phyloP scores from a whole-genome alignment of 2,329 filamentous ascomycete species.

The Aplosporella prunicola region DNA sequence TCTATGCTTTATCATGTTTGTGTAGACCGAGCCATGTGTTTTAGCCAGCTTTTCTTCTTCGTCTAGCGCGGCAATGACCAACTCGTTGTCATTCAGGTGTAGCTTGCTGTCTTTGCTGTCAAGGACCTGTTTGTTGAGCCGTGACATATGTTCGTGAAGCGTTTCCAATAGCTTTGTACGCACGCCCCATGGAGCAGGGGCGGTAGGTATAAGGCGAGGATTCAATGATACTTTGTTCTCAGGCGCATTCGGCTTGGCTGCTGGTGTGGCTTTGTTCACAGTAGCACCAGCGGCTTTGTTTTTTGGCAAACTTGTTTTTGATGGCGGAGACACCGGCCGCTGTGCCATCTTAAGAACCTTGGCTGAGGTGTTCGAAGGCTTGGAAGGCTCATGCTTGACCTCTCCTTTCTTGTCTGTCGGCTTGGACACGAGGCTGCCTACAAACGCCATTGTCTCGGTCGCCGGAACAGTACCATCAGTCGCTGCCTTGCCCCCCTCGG shows the following conservation, averaged over 20 bases:
- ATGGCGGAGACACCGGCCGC: slow-evolving; percentile 13
- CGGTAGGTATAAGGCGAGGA: slow-evolving; percentile 52
- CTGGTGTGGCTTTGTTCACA: slow-evolving; percentile 12
- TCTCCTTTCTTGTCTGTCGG: no score
- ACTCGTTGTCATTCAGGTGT: slow-evolving; percentile 52
- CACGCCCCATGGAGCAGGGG: slow-evolving; percentile 30
- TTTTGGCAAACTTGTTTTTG: slow-evolving; percentile 10
- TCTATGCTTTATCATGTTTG: slow-evolving; percentile 73
- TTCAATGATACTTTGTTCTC: slow-evolving; percentile 46
- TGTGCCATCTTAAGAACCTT: slow-evolving; percentile 18
- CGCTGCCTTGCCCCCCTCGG: no score
- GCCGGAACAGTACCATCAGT: no score
- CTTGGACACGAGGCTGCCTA: no score
- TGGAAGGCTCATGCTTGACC: no score
- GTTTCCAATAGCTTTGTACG: slow-evolving; percentile 41
- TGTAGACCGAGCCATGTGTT: slow-evolving; percentile 62
- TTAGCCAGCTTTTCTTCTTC: slow-evolving; percentile 69
- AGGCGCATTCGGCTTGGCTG: slow-evolving; percentile 7
- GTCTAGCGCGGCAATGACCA: slow-evolving; percentile 61
- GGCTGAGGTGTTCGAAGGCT: no score
- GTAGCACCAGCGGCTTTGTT: slow-evolving; percentile 3
- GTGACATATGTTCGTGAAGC: slow-evolving; percentile 55
- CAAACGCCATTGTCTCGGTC: no score
- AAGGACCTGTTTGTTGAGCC: slow-evolving; percentile 55
- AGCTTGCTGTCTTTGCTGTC: slow-evolving; percentile 46